Evolutionary conservation across 495 filamentous ascomycete genomes (phyloP), one percentile per base, ranked within the genome.

Genomic region (Tricharina praecox): DNA sequence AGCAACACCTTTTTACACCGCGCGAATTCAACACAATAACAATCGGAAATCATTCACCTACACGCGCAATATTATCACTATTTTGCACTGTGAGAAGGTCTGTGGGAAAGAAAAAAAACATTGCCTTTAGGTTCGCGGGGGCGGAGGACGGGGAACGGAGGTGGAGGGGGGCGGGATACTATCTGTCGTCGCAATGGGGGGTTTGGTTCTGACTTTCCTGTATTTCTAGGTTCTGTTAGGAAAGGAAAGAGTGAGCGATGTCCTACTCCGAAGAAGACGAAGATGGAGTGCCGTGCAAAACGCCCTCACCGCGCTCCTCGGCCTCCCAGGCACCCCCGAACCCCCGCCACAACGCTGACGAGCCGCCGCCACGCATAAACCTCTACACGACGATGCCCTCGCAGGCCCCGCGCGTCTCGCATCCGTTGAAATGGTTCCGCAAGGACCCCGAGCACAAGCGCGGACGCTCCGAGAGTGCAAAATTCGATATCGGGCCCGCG

Each of bases 401-500:
- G 11, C 3, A 18, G n/a, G 20, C 26, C 18, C 4, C 20, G n/a
- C n/a, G n/a, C n/a, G n/a, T n/a, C 2, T 35, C 25, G 13, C 43
- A 46, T 34, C 43, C 43, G 8, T 46, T 46, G 13, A 54, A 54
- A 33, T 53, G 58, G 21, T 53, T 59, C 25, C 34, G 47, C 10
- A 40, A 40, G 16, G 43, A 37, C 11, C 43, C 54, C 28, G 55
- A 59, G n/a, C 50, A 58, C 37, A 54, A 50, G 28, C 53, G 45
- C 32, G 45, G 45, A 3, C 45, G 45, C 19, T 50, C 56, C 3
- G 58, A 58, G 25, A 50, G 51, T 30, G 54, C 50, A 25, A 56
- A 53, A 38, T 20, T 74, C n/a, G 73, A 75, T 56, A 67, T 73
- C 24, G 73, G 73, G 2, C 56, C 61, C 8, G 66, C 71, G 2